phyloP scores from a whole-genome alignment of 2,329 filamentous ascomycete species.

The Pyrenochaeta sp. region DNA sequence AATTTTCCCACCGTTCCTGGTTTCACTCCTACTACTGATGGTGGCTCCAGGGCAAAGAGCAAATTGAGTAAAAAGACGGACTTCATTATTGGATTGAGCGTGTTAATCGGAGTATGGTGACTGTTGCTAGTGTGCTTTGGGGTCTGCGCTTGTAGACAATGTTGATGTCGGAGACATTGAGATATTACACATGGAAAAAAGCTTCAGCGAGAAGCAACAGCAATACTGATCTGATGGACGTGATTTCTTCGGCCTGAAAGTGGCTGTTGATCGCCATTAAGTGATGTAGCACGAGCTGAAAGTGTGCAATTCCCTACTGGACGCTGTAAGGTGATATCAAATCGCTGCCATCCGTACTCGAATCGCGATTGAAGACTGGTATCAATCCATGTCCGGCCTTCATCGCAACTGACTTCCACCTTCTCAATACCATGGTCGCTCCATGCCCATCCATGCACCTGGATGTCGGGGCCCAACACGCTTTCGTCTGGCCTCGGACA shows the following conservation, averaged over 20 bases:
- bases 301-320: neutral
- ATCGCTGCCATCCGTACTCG: conserved; percentile 16
- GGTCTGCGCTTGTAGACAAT: neutral
- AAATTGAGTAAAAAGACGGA: neutral
- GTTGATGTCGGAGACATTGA: neutral
- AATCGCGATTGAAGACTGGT: conserved; percentile 5
- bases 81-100: neutral
- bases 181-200: too few species aligned
- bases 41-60: neutral
- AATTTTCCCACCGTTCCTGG: neutral
- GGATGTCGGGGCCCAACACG: conserved; percentile 1
- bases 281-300: conserved; percentile 15
- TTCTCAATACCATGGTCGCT: conserved; percentile 21
- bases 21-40: neutral
- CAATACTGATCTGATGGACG: conserved; percentile 26
- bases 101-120: neutral
- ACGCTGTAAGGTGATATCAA: neutral
- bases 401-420: conserved; percentile 30
- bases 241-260: conserved; percentile 30
- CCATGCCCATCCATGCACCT: conserved; percentile 40
- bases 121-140: neutral
- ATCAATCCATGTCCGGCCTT: conserved; percentile 14
- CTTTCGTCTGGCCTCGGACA: conserved; percentile 20
- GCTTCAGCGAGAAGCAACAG: conserved; percentile 5
- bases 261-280: conserved; percentile 23